Conservation (phyloP, 164 flowering plant species). For the Amborella trichopoda region DNA sequence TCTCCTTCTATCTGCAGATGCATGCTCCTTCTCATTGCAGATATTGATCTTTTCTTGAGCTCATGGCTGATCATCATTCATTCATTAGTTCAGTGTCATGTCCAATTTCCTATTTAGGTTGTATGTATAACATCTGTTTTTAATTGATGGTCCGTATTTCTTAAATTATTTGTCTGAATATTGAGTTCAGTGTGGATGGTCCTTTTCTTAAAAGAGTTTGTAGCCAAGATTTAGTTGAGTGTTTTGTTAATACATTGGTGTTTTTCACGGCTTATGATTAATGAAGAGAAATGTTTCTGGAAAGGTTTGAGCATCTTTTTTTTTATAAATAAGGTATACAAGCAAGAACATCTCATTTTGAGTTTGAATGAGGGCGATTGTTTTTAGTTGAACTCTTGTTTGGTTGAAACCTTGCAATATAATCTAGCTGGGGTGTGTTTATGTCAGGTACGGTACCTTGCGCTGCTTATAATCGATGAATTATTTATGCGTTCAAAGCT, state of each 20-base stretch:
- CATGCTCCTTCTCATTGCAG: too few species aligned
- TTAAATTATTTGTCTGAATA: too few species aligned
- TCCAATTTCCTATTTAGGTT: too few species aligned
- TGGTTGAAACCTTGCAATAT: not conserved
- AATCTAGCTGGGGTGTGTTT: slow-evolving; percentile 1
- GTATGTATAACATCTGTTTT: too few species aligned
- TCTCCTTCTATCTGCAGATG: too few species aligned
- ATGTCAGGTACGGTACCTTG: slow-evolving; percentile 68
- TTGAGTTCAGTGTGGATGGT: too few species aligned
- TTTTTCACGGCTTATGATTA: not conserved
- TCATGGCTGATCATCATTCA: too few species aligned
- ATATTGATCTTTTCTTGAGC: too few species aligned
- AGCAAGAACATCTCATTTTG: not conserved
- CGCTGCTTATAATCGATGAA: slow-evolving; percentile 84
- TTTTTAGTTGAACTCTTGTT: not conserved
- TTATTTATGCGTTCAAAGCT: slow-evolving; percentile 94
- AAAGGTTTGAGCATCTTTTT: not conserved
- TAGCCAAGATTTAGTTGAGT: too few species aligned
- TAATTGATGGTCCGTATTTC: too few species aligned
- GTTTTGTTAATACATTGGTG: not conserved
- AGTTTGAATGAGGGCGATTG: not conserved
- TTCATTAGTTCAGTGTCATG: too few species aligned
- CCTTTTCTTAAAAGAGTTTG: too few species aligned
- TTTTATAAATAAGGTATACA: not conserved
- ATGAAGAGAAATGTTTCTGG: not conserved